Evolutionary conservation across 164 flowering plant genomes (phyloP).

Genomic region (Cinnamomum chago): DNA sequence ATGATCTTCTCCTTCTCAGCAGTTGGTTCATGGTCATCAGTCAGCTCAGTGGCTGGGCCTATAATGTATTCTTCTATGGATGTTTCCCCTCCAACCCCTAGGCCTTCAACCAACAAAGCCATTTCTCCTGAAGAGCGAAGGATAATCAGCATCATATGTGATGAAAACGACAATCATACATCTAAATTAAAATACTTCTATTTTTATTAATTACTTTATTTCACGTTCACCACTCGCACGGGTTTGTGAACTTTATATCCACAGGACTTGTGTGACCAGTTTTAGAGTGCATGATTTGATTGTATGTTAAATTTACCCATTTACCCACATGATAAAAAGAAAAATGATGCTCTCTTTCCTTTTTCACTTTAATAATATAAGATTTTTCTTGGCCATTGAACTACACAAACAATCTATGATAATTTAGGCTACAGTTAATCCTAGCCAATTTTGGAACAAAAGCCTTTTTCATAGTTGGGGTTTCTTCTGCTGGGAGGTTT

Average conservation of each 20-base stretch:
- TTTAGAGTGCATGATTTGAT: background rate
- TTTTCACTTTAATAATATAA: too few species aligned
- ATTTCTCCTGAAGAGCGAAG: constrained; percentile 61
- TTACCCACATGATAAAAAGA: background rate
- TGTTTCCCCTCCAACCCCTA: constrained; percentile 81
- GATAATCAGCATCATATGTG: background rate
- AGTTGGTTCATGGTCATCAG: constrained; percentile 40
- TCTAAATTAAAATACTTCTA: too few species aligned
- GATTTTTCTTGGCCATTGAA: too few species aligned
- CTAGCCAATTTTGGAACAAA: background rate
- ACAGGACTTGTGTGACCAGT: background rate
- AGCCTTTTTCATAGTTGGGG: background rate
- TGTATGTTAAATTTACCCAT: background rate
- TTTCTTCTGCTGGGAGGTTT: background rate
- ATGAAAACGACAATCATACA: background rate
- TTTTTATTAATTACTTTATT: background rate
- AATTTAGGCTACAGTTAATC: background rate
- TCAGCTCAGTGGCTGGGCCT: constrained; percentile 60
- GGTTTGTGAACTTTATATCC: background rate
- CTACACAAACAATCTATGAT: too few species aligned
- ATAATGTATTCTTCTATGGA: constrained; percentile 83
- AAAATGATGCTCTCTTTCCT: background rate
- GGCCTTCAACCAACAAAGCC: constrained; percentile 95
- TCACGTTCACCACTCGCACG: background rate
- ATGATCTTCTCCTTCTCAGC: constrained; percentile 48